phyloP scores from a whole-genome alignment of 495 filamentous ascomycete species.

The Pyrenula aspistea region DNA sequence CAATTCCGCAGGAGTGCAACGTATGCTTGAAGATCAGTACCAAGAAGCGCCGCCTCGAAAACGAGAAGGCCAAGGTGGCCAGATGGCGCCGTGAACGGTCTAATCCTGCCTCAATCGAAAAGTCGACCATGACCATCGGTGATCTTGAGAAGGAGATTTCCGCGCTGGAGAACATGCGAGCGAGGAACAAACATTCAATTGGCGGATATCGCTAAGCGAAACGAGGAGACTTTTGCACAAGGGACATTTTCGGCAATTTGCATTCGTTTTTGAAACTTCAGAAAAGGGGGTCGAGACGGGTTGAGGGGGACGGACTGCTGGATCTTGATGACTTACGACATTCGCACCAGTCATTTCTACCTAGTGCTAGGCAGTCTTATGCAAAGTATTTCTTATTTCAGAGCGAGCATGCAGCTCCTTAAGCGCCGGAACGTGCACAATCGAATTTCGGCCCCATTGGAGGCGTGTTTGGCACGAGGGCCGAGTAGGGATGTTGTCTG shows the following conservation, averaged over 20 bases:
- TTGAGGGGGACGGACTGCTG: neutral
- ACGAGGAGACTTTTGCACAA: conserved; percentile 3
- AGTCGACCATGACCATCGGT: conserved; percentile 49
- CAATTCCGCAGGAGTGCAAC: conserved; percentile 53
- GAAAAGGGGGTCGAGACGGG: neutral
- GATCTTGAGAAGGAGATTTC: conserved; percentile 53
- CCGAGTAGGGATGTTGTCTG: neutral
- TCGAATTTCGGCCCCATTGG: neutral
- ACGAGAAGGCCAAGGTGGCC: conserved; percentile 50
- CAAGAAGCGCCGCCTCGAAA: conserved; percentile 51
- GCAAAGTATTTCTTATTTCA: neutral
- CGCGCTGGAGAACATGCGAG: conserved; percentile 29
- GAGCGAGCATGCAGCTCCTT: neutral
- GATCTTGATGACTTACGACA: neutral
- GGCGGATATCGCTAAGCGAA: conserved; percentile 10
- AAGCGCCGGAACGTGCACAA: neutral
- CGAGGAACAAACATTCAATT: neutral
- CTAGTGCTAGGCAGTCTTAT: neutral
- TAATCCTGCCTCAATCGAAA: conserved; percentile 74
- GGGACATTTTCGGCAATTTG: neutral
- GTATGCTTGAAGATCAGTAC: conserved; percentile 87
- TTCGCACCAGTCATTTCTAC: neutral
- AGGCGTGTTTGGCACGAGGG: neutral
- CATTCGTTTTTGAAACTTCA: neutral
- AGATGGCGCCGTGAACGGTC: conserved; percentile 67